Base-by-base conservation (phyloP, 257 asterid genomes). In the Solanum neorickii region DNA sequence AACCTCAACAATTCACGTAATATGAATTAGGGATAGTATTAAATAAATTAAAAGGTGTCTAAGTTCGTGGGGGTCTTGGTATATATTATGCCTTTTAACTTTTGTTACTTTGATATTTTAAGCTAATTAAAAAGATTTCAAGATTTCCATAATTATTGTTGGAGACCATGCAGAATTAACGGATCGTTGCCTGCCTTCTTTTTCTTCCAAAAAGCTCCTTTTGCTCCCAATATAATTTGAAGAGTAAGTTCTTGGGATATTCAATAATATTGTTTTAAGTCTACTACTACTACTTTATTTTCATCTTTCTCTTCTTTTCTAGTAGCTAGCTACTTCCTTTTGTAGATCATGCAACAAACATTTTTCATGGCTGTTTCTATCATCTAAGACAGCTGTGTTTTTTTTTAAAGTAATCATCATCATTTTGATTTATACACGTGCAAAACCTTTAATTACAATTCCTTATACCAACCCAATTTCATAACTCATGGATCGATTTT, bases 101-200 rank as follows among this genome's bases (percentile, higher is more conserved):
- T 27, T 83, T 3, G 14, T 37, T 56, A 27, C 39, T 86, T 46
- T 21, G 78, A 2, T 76, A 33, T 77, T 27, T 25, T 62, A 68
- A 65, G 91, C 90, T 87, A 21, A 73, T 21, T 20, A 80, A 87
- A 90, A 92, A 92, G 93, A 85, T 91, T 68, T 94, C 94, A 93
- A 91, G 91, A 87, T 90, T 87, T 91, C 82, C 91, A 94, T 93
- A 86, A 94, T 93, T 89, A 33, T 92, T 86, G 94, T 95, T 90
- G 98, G 94, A 94, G 96, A 94, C 98, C 97, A 95, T 94, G 98
- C 97, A 94, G 86, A 92, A 93, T 39, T 39, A 70, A 84, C 83
- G 91, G 88, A 78, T 83, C 72, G 87, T 84, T 78, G 82, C 83
- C 77, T 86, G 70, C 87, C 88, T 88, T 89, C 90, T 91, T 93